Evolutionary conservation across 1,284 basidiomycete genomes (phyloP), one percentile per base, ranked within the genome.

Genomic region (Ceratobasidium sp.): DNA sequence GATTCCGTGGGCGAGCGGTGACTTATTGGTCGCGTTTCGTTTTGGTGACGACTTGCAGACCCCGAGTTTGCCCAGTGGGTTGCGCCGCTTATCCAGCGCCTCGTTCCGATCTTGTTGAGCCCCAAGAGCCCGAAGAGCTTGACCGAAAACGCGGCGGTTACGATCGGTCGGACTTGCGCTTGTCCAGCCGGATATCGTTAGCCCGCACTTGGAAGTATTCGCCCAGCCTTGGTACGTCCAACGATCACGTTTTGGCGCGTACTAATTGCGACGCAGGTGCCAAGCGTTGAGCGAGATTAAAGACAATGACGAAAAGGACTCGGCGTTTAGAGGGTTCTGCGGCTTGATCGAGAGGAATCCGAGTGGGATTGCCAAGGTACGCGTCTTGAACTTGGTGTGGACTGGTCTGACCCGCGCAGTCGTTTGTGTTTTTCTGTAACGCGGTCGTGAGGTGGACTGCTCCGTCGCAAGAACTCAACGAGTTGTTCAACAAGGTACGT

Each of bases 221-320:
- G 94, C 95, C 8, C 92, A 94, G 78, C 89, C 91, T 10, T 99
- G 97, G 97, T 77, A 45, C 38, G 73, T 50, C 7, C 32, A 2
- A 40, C 38, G 17, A 40, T 50, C 15, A 12, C 34, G 2, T 70
- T 6, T 43, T 38, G 25, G 32, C 55, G 17, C 32, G 34, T 43
- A 32, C 43, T 60, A 3, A 12, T 50, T 25, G 20, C 1, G 1
- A 15, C 58, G 42, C 56, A 77, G 77, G 77, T 98, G 96, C 79
- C 92, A 94, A 75, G 95, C 96, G 7, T 81, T 99, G 69, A 96
- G 96, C 80, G 97, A 99, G 79, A 99, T 99, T 78, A 92, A 97
- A 75, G 97, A 99, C 78, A 99, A 99, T 77, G 96, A 99, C 75
- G 97, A 99, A 82, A 99, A 99, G 81, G 97, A 98, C 77, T 97